Evolutionary conservation across 2,329 filamentous ascomycete species (phyloP), one percentile per base, ranked within the genome.

Genomic region (Microcyclospora pomicola): DNA sequence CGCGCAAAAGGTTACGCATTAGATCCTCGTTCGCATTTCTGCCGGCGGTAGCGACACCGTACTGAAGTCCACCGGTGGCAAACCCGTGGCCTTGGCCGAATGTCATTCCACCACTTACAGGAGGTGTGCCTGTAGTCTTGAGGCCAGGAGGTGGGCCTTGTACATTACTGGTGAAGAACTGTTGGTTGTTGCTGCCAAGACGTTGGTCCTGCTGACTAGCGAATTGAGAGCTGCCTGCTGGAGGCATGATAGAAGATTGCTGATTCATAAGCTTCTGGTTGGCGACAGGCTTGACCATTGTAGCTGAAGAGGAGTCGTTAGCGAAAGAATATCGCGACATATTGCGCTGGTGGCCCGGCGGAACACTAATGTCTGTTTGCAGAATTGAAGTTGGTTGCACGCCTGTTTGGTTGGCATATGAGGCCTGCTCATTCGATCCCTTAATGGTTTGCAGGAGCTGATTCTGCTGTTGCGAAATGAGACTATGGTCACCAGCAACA

Each of bases 121-220:
- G 88, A 41, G 91, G 88, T 13, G 88, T 96, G 31, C 86, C 85
- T 2, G 87, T 87, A 15, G 88, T 92, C 65, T 98, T 98, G 19
- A 98, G 69, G 9, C 91, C 91, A 1, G 91, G 92, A 42, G 91
- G 91, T 19, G 92, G 91, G 3, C 87, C 88, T 52, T 92, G 85
- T 53, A 95, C 85, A 9, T 83, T 83, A 38, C 77, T 79, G 34
- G 79, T 75, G 59, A 91, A 95, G 57, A 85, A 91, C 45, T 83
- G 82, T 46, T 36, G 72, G 57, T 34, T 63, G 53, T 47, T 69
- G 65, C 50, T 73, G 70, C 49, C 19, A 24, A 24, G 19, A 24
- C 19, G 19, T 24, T 24, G 19, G 7, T 24, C 19, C 19, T 24
- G 19, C 7, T 24, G 19, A 7, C 74, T 72, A 60, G 59, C 75